Conservation (phyloP, 257 asterid genomes). For the Gentiana macrophylla region DNA sequence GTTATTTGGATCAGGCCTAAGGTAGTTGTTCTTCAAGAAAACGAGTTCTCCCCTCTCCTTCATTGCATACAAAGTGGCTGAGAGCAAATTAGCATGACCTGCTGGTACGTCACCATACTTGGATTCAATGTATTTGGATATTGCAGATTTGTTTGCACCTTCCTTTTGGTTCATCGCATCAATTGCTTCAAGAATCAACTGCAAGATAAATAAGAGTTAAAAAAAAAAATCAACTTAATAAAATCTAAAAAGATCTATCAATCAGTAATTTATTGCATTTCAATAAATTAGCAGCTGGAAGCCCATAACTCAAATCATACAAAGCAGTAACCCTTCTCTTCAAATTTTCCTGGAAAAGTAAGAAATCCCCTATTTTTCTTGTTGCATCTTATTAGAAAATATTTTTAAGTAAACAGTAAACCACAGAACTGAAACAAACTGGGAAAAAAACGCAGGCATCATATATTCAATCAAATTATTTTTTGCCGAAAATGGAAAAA, state of each 20-base stretch:
- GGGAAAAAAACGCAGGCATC: background rate
- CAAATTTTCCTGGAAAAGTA: background rate
- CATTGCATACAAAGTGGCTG: constrained; percentile 42
- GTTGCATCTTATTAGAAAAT: background rate
- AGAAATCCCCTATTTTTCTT: background rate
- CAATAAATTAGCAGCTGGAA: constrained; percentile 9
- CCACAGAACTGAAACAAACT: background rate
- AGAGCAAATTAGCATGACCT: constrained; percentile 47
- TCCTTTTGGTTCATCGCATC: constrained; percentile 49
- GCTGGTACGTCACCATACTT: constrained; percentile 61
- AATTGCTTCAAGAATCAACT: constrained; percentile 78
- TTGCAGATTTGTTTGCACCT: constrained; percentile 63
- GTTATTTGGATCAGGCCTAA: constrained; percentile 48
- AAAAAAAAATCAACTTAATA: background rate
- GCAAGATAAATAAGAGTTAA: constrained; percentile 10
- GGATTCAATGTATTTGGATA: constrained; percentile 58
- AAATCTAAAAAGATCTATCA: background rate
- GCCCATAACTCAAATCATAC: background rate
- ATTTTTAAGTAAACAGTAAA: background rate
- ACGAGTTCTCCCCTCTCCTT: constrained; percentile 56
- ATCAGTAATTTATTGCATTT: background rate
- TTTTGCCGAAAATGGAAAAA: background rate
- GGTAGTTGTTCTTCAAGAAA: constrained; percentile 61
- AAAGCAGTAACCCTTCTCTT: background rate
- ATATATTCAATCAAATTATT: background rate